Percentiles rank a stretch among this genome's conserved stretches.
Conservation (phyloP, 176 grass and related monocot genomes). For the Dactylis glomerata region DNA sequence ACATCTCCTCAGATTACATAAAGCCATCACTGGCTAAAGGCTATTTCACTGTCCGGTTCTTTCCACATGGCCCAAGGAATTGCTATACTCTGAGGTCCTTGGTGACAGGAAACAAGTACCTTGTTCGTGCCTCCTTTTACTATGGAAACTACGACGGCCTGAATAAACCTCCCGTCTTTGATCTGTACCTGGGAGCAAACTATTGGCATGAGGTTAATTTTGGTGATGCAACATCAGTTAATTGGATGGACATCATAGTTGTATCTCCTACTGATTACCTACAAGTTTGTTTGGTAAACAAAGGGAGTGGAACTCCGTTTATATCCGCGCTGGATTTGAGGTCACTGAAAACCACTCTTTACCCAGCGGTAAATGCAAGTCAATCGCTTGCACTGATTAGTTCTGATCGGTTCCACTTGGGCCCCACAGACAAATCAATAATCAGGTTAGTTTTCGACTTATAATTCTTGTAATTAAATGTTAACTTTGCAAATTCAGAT, state of each 20-base stretch:
- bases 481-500: background rate
- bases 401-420: slow-evolving; percentile 26
- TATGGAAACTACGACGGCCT: slow-evolving; percentile 56
- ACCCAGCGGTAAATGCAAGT: slow-evolving; percentile 36
- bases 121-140: slow-evolving; percentile 43
- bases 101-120: slow-evolving; percentile 40
- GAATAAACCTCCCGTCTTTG: slow-evolving; percentile 40
- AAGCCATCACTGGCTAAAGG: background rate
- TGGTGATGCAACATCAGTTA: background rate
- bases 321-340: slow-evolving; percentile 51
- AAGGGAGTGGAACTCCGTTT: slow-evolving; percentile 38
- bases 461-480: background rate
- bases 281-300: slow-evolving; percentile 51
- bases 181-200: slow-evolving; percentile 50
- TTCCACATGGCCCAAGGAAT: slow-evolving; percentile 35
- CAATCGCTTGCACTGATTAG: slow-evolving; percentile 25
- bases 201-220: slow-evolving; percentile 36
- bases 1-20: slow-evolving; percentile 31
- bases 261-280: slow-evolving; percentile 39
- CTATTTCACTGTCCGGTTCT: slow-evolving; percentile 26
- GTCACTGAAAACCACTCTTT: slow-evolving; percentile 25
- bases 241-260: slow-evolving; percentile 41
- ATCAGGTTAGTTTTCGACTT: slow-evolving; percentile 25
- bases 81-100: slow-evolving; percentile 58
- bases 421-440: slow-evolving; percentile 15